phyloP scores from a whole-genome alignment of 257 asterid genomes.

The Leptodermis oblonga region DNA sequence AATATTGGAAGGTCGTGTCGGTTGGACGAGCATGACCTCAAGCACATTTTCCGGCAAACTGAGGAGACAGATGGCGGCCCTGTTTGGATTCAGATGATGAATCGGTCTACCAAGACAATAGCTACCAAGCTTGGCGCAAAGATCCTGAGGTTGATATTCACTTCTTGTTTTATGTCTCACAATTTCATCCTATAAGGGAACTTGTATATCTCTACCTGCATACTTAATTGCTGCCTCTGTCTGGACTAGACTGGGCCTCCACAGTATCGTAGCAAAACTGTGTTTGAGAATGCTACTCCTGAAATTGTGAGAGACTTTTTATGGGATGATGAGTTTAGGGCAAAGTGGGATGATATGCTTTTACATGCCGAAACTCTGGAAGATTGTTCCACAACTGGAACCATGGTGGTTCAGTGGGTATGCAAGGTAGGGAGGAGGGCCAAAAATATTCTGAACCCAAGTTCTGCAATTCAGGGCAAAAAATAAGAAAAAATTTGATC shows the following conservation, averaged over 20 bases:
- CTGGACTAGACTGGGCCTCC: too few relatives aligned
- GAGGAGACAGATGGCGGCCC: slow-evolving; percentile 82
- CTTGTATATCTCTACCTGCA: too few relatives aligned
- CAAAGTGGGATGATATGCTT: slow-evolving; percentile 93
- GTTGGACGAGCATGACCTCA: slow-evolving; percentile 60
- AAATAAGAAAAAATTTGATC: too few relatives aligned
- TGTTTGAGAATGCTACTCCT: slow-evolving; percentile 88
- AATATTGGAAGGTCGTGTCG: slow-evolving; percentile 39
- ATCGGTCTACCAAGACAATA: slow-evolving; percentile 58
- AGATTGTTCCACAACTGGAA: slow-evolving; percentile 60
- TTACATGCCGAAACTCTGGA: slow-evolving; percentile 62
- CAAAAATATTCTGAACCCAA: too few relatives aligned
- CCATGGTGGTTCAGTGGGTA: slow-evolving; percentile 85
- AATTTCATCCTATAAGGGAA: too few relatives aligned
- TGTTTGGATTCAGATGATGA: slow-evolving; percentile 89
- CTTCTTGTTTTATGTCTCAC: too few relatives aligned
- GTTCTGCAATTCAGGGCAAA: too few relatives aligned
- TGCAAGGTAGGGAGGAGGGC: too few relatives aligned
- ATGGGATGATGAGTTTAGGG: slow-evolving; percentile 86
- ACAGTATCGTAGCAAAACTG: slow-evolving; percentile 79
- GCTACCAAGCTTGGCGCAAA: slow-evolving; percentile 93
- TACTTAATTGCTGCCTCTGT: too few relatives aligned
- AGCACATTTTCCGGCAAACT: slow-evolving; percentile 46
- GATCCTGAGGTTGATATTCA: slow-evolving; percentile 59
- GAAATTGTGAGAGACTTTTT: slow-evolving; percentile 89